phyloP scores from a whole-genome alignment of 164 flowering plant genomes.

The Tinospora cordifolia region DNA sequence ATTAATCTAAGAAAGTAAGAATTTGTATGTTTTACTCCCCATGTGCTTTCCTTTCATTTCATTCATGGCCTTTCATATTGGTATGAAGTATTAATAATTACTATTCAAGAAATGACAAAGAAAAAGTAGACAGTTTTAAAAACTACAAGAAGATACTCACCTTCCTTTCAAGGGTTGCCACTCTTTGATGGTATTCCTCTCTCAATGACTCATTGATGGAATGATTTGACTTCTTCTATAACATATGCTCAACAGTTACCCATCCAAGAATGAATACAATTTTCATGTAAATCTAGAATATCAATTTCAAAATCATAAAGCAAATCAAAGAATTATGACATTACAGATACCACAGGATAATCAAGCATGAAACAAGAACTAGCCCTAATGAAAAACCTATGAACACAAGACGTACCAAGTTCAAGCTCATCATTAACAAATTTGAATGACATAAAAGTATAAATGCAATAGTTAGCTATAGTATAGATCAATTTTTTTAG shows the following conservation, averaged over 20 bases:
- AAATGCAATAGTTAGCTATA: neutral
- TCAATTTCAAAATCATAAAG: neutral
- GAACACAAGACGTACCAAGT: neutral
- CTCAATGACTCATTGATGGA: slow-evolving; percentile 78
- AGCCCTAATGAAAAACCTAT: neutral
- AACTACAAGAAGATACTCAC: slow-evolving; percentile 27
- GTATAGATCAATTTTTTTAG: neutral
- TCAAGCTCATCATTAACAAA: neutral
- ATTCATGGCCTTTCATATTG: neutral
- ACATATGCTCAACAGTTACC: slow-evolving; percentile 15
- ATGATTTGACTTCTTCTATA: slow-evolving; percentile 76
- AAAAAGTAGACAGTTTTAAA: neutral
- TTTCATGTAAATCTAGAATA: neutral
- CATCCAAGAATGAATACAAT: neutral
- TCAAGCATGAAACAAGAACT: neutral
- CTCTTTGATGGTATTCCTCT: slow-evolving; percentile 93
- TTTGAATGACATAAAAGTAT: neutral
- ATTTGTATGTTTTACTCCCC: neutral
- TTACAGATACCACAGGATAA: neutral
- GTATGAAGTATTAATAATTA: neutral
- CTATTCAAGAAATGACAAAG: neutral
- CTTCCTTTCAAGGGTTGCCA: slow-evolving; percentile 91
- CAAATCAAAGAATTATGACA: slow-evolving; percentile 1
- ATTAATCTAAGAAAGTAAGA: neutral
- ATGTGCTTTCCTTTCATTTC: neutral